Conservation (phyloP, 495 filamentous ascomycete species). For the Tuber borchii region DNA sequence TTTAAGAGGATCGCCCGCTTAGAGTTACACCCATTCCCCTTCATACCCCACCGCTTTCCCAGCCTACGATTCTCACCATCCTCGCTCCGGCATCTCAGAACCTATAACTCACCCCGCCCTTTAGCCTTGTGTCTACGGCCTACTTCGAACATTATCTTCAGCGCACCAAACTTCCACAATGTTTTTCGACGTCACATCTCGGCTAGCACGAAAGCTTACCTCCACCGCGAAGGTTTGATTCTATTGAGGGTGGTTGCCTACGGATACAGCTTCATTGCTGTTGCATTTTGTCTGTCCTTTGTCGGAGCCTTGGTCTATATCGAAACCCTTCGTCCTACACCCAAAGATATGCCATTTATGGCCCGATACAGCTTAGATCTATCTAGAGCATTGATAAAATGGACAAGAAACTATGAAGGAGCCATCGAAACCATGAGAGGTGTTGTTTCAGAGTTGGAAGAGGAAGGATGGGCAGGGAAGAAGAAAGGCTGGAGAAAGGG, state of each 20-base stretch:
- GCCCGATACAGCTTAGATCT: slow-evolving; percentile 13
- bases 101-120: not conserved
- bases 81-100: slow-evolving; percentile 3
- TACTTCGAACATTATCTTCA: not conserved
- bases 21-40: not conserved
- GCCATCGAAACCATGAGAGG: slow-evolving; percentile 13
- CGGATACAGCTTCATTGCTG: slow-evolving; percentile 28
- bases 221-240: slow-evolving; percentile 27
- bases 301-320: slow-evolving; percentile 4
- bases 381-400: slow-evolving; percentile 5
- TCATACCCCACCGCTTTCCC: not conserved
- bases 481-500: slow-evolving; percentile 1
- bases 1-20: not conserved
- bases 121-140: not conserved
- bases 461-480: not conserved
- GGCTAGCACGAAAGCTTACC: slow-evolving; percentile 30
- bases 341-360: slow-evolving; percentile 6
- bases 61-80: slow-evolving; percentile 6
- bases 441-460: slow-evolving; percentile 11
- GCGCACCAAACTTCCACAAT: not conserved
- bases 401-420: slow-evolving; percentile 5
- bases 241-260: slow-evolving; percentile 19
- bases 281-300: not conserved
- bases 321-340: slow-evolving; percentile 19
- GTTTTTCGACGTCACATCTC: slow-evolving; percentile 24